These are phyloP conservation scores for Homolaphlyctis polyrhiza DNA, from an alignment of 371 early-diverging fungal genomes.

Conservation along the genomic window DNA sequence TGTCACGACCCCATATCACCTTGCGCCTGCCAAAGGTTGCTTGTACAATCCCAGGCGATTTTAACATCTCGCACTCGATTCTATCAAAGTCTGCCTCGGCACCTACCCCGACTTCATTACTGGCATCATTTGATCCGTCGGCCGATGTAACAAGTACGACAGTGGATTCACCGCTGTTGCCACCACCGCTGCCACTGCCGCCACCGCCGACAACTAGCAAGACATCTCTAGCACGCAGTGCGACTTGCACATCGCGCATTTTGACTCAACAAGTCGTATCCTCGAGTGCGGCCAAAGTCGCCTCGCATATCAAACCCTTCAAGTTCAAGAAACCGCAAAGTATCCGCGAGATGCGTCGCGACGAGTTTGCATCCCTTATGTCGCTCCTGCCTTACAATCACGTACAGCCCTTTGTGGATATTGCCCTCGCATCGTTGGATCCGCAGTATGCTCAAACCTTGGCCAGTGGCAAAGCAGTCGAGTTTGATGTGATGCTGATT, in stretches of 20 bases:
- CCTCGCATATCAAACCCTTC: no score
- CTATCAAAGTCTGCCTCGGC: background rate
- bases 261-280: no score
- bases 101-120: background rate
- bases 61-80: background rate
- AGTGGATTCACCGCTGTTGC: no score
- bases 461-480: background rate
- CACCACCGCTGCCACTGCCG: no score
- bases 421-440: background rate
- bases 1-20: background rate
- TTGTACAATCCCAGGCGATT: background rate
- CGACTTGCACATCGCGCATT: no score
- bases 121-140: no score
- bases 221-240: no score
- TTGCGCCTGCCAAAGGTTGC: background rate
- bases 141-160: no score
- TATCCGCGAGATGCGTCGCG: background rate
- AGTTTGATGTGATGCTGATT: background rate
- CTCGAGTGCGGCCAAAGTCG: no score
- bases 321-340: background rate
- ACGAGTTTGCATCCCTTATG: slow-evolving; percentile 1
- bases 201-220: background rate
- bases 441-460: background rate
- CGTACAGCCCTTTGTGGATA: background rate
- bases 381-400: background rate